A percentile compares a stretch with the other conserved stretches of the same genome.
phyloP scores from a whole-genome alignment of 805 yeast species.

The Osmozyma mogii region DNA sequence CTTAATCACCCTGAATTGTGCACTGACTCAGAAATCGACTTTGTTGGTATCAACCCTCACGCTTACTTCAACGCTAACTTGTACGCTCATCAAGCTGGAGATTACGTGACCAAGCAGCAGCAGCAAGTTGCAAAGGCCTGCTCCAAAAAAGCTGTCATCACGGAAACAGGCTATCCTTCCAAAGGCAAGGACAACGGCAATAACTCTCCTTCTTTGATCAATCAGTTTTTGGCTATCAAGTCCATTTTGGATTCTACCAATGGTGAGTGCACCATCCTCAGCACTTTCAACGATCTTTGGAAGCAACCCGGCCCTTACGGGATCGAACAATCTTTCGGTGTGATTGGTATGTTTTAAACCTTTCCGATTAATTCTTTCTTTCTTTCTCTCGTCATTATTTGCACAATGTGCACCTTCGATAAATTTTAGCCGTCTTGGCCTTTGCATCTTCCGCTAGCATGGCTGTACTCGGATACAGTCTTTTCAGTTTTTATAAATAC shows the following conservation, averaged over 20 bases:
- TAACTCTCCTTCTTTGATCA: conserved; percentile 61
- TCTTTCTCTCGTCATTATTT: no score
- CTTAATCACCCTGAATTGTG: conserved; percentile 61
- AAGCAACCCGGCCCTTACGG: conserved; percentile 76
- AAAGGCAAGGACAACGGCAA: conserved; percentile 63
- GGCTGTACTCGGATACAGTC: no score
- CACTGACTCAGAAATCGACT: conserved; percentile 60
- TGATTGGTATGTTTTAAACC: conserved; percentile 18
- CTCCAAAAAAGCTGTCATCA: conserved; percentile 49
- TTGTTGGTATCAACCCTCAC: conserved; percentile 82
- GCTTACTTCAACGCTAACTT: conserved; percentile 67
- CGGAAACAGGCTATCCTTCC: conserved; percentile 90
- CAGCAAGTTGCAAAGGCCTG: conserved; percentile 48
- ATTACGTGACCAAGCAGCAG: conserved; percentile 59
- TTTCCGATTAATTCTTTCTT: no score
- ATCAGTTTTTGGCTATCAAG: conserved; percentile 64
- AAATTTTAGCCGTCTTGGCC: no score
- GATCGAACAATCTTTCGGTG: conserved; percentile 84
- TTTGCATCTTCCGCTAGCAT: no score
- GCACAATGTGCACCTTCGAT: no score
- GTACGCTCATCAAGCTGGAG: conserved; percentile 62
- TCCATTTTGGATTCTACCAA: conserved; percentile 52
- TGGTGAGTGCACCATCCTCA: conserved; percentile 59
- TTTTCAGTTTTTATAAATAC: no score
- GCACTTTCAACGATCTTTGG: conserved; percentile 85